These are phyloP conservation scores for Mallotus japonicus DNA, from an alignment of 441 rosid genomes.

Conservation along the genomic window DNA sequence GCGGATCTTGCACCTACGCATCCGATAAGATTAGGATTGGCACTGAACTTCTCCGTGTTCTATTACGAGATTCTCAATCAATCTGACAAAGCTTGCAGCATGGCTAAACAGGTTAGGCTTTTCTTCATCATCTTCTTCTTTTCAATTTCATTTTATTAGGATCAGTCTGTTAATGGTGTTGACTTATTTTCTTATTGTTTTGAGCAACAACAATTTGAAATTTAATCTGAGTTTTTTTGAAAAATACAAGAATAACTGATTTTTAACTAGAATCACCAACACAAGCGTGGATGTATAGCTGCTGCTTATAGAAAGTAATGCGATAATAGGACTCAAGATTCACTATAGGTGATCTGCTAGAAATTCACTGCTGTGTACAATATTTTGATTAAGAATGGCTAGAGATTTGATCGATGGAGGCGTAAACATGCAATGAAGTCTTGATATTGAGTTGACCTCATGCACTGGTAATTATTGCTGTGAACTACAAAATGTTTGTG, in stretches of 20 bases:
- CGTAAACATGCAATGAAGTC: no score
- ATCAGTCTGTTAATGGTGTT: background rate
- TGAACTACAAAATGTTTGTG: no score
- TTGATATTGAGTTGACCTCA: no score
- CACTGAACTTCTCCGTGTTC: slow-evolving; percentile 83
- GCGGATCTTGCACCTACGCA: slow-evolving; percentile 89
- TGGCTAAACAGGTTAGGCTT: slow-evolving; percentile 74
- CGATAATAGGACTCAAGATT: background rate
- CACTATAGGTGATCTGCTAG: background rate
- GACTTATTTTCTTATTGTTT: background rate
- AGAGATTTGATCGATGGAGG: no score
- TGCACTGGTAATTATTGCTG: no score
- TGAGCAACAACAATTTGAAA: background rate
- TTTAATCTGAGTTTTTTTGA: no score
- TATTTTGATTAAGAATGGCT: no score
- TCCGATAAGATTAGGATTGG: slow-evolving; percentile 79
- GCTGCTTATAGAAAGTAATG: background rate
- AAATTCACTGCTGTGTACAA: no score
- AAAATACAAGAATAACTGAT: no score
- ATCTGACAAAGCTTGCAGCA: slow-evolving; percentile 81
- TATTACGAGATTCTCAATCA: slow-evolving; percentile 87
- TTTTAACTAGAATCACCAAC: background rate
- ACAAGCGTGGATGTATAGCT: background rate
- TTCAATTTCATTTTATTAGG: background rate
- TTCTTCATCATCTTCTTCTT: background rate